Evolutionary conservation across 495 filamentous ascomycete species (phyloP).

Genomic region (Aspergillus hancockii): DNA sequence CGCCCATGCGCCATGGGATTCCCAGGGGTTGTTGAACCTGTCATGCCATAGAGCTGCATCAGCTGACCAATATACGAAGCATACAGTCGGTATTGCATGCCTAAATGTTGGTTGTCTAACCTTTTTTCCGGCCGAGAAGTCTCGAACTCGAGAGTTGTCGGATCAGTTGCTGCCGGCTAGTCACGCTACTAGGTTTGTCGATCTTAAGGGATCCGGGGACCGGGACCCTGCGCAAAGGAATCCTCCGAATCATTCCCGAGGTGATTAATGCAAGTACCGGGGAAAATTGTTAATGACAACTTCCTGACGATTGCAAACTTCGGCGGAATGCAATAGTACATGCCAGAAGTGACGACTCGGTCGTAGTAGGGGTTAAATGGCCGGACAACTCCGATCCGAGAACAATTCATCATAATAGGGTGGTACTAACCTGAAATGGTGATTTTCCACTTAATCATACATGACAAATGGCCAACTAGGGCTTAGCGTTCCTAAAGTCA

Average conservation of each 20-base stretch:
- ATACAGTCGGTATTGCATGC: not conserved
- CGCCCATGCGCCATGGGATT: not conserved
- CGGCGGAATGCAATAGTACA: conserved; percentile 2
- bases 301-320: not conserved
- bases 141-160: not conserved
- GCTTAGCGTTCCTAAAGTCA: not conserved
- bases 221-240: not conserved
- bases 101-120: not conserved
- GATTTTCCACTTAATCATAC: not conserved
- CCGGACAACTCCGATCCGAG: conserved; percentile 13
- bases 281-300: not conserved
- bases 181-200: not conserved
- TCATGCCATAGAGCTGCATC: conserved; percentile 6
- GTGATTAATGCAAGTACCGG: not conserved
- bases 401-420: not conserved
- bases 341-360: not conserved
- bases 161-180: not conserved
- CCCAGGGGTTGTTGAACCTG: not conserved
- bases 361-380: not conserved
- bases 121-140: not conserved
- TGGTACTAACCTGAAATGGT: not conserved
- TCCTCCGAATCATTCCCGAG: not conserved
- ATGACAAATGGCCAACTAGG: conserved; percentile 4
- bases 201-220: not conserved
- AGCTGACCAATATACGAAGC: conserved; percentile 4